Evolutionary conservation across 2,329 filamentous ascomycete species (phyloP).

Genomic region (Chaetothyriales sp.): DNA sequence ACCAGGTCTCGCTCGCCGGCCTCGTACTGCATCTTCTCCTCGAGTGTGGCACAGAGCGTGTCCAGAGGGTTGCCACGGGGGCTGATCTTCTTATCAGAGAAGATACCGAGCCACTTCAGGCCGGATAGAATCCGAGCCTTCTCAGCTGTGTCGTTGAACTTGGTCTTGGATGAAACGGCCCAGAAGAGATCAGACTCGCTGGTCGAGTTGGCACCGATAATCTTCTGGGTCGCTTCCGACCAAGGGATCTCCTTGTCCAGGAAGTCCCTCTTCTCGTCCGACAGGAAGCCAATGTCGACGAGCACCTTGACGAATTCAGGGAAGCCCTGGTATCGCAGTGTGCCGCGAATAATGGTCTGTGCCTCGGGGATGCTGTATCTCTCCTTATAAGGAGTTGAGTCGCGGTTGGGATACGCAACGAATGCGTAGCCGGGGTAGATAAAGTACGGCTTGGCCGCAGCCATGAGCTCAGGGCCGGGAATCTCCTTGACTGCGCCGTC

Average conservation of each 20-base stretch:
- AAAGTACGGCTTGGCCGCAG: constrained; percentile 70
- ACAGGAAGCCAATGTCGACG: constrained; percentile 79
- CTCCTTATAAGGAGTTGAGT: constrained; percentile 75
- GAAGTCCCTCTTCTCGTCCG: constrained; percentile 49
- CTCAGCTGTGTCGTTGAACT: constrained; percentile 53
- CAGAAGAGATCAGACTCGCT: constrained; percentile 54
- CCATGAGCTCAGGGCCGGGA: constrained; percentile 60
- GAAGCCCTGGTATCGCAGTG: constrained; percentile 77
- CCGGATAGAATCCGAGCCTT: constrained; percentile 55
- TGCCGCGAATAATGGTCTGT: constrained; percentile 69
- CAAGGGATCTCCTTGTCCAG: constrained; percentile 54
- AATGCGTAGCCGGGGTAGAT: constrained; percentile 82
- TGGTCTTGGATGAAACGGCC: constrained; percentile 60
- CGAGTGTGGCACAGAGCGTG: constrained; percentile 75
- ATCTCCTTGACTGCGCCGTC: constrained; percentile 61
- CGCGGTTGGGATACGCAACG: constrained; percentile 85
- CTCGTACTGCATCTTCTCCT: constrained; percentile 82
- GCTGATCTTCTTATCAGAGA: constrained; percentile 53
- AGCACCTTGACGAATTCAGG: constrained; percentile 77
- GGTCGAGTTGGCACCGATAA: constrained; percentile 54
- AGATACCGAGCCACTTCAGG: constrained; percentile 54
- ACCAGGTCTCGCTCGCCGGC: constrained; percentile 73
- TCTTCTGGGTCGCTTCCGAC: constrained; percentile 70
- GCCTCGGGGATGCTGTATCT: constrained; percentile 86
- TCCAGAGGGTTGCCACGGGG: constrained; percentile 70